These are phyloP conservation scores for Phytophthora hibernalis DNA, from an alignment of 352 stramenopile genomes.

Conservation along the genomic window DNA sequence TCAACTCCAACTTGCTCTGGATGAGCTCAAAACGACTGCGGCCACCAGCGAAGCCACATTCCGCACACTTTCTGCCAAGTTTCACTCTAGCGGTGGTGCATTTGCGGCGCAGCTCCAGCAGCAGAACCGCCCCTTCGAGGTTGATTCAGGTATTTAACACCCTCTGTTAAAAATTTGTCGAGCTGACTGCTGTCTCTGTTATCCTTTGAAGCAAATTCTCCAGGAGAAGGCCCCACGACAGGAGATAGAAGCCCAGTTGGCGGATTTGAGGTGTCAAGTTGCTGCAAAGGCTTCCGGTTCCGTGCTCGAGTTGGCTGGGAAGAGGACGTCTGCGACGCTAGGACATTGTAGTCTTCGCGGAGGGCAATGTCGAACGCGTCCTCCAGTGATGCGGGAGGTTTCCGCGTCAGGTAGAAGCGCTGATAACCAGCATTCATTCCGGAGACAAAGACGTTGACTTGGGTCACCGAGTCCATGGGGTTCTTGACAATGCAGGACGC, in stretches of 20 bases:
- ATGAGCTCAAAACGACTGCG: constrained; percentile 25
- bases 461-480: no score
- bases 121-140: constrained; percentile 41
- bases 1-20: constrained; percentile 26
- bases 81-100: constrained; percentile 34
- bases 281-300: constrained; percentile 19
- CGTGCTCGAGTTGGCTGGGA: no score
- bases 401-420: no score
- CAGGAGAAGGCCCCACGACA: constrained; percentile 26
- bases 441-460: no score
- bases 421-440: no score
- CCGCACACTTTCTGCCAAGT: constrained; percentile 46
- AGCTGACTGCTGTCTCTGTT: constrained; percentile 10
- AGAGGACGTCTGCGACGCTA: no score
- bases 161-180: not conserved
- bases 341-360: no score
- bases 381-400: no score
- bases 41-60: constrained; percentile 33
- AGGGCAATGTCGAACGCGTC: no score
- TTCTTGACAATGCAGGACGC: no score
- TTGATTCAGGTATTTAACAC: constrained; percentile 8
- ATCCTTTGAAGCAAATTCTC: constrained; percentile 23
- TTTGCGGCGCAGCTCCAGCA: constrained; percentile 38
- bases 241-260: constrained; percentile 26
- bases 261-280: constrained; percentile 26